Base-by-base conservation (phyloP, 495 filamentous ascomycete species). In the Penicillium cinerascens region DNA sequence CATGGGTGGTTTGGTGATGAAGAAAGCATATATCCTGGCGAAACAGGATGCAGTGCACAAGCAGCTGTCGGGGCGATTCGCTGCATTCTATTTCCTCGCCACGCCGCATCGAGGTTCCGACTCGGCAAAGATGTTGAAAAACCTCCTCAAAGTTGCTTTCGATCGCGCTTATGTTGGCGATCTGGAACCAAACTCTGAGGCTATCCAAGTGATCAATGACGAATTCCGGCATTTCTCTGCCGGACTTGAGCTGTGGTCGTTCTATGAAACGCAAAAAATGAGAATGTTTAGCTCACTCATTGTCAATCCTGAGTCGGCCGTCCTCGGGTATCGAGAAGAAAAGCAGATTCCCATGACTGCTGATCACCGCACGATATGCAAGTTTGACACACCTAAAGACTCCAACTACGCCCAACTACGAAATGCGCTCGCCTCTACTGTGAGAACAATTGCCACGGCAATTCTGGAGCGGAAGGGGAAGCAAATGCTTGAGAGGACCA, bases 1-100 rank as follows among this genome's bases (percentile, higher is more conserved):
- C 53, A 79, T 81, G 78, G 79, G 79, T 20, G 78, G 78, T 1
- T 61, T 76, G 25, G 74, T 84, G 15, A 71, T 75, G 15, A 84
- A 84, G 53, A 77, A 74, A 53, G 62, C 52, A 22, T 61, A 52
- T n/a, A 38, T 61, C 43, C 60, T 62, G 6, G 58, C 60, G 2
- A 47, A 41, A 23, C 43, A 62, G 22, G 39, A 42, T 13, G 39
- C 39, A 20, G 6, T 22, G 41, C 49, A 44, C 38, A n/a, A 51
- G 15, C 50, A 61, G 13, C 13, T 77, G n/a, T 53, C 55, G 6
- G 37, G 42, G 6, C 65, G 74, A 17, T 41, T 82, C 17, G 68
- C 71, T 11, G 61, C 68, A 1, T 71, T 82, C 2, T 72, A 72
- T 52, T 83, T 82, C 59, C 55, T 82, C 1, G 77, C 65, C 0